Percentiles rank a stretch among this genome's conserved stretches.
Conservation (phyloP, 306 rosid species). For the Argentina anserina region DNA sequence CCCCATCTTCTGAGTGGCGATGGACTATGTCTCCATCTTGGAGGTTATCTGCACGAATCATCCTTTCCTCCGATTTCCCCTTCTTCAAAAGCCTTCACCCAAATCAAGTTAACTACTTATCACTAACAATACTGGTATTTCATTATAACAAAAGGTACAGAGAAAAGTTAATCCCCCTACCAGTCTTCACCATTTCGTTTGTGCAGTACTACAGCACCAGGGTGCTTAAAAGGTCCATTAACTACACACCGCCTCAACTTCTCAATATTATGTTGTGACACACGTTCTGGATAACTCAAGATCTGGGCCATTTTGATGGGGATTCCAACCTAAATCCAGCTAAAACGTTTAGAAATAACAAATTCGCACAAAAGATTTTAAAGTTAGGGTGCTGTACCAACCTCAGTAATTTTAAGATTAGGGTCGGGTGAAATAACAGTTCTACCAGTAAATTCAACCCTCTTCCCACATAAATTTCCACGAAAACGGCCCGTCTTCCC, state of each 20-base stretch:
- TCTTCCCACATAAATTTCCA: slow-evolving; percentile 88
- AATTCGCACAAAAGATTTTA: slow-evolving; percentile 1
- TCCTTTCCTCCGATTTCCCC: slow-evolving; percentile 38
- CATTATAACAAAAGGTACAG: slow-evolving; percentile 7
- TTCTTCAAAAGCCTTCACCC: slow-evolving; percentile 45
- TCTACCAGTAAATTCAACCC: slow-evolving; percentile 91
- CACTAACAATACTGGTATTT: slow-evolving; percentile 19
- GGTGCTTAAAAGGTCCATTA: slow-evolving; percentile 91
- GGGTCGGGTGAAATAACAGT: slow-evolving; percentile 99
- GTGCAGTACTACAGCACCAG: slow-evolving; percentile 73
- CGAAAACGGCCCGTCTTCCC: slow-evolving; percentile 97
- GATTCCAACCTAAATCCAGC: slow-evolving; percentile 68
- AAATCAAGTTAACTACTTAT: slow-evolving; percentile 18
- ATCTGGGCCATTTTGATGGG: slow-evolving; percentile 93
- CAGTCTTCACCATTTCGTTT: slow-evolving; percentile 55
- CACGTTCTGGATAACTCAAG: slow-evolving; percentile 85
- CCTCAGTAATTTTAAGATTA: slow-evolving; percentile 91
- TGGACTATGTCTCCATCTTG: slow-evolving; percentile 77
- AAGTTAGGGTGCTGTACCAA: slow-evolving; percentile 25
- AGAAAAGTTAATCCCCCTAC: slow-evolving; percentile 33
- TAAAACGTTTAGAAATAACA: slow-evolving; percentile 19
- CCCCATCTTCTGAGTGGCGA: slow-evolving; percentile 97
- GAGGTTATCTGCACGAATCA: slow-evolving; percentile 67
- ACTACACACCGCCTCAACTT: slow-evolving; percentile 86
- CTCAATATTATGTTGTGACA: slow-evolving; percentile 77